Percentiles rank a stretch among this genome's conserved stretches.
These are phyloP conservation scores for Pythium oligandrum DNA, from an alignment of 352 stramenopile species.

Conservation along the genomic window DNA sequence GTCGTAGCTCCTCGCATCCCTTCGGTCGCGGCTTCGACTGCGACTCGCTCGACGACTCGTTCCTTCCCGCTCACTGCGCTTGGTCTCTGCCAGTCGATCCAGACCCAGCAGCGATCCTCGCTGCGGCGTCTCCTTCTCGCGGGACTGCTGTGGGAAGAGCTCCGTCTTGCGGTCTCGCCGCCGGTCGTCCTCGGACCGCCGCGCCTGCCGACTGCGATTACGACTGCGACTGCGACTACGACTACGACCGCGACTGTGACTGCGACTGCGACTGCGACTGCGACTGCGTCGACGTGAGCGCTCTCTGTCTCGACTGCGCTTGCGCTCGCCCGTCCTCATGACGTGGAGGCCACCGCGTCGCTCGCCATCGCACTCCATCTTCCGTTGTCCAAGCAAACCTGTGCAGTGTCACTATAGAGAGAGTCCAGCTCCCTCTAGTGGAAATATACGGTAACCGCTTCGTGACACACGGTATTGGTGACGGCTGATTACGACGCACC, in stretches of 20 bases:
- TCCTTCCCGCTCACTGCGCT: constrained; percentile 34
- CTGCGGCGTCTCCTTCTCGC: not conserved
- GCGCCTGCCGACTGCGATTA: constrained; percentile 12
- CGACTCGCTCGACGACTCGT: not conserved
- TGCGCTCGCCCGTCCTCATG: not conserved
- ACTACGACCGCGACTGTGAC: constrained; percentile 4
- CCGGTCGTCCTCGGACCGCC: not conserved
- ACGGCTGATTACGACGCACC: too few relatives aligned
- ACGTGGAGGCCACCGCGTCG: not conserved
- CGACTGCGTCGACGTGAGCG: constrained; percentile 8
- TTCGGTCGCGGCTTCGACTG: not conserved
- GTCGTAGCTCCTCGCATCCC: too few relatives aligned
- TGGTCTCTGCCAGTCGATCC: constrained; percentile 54
- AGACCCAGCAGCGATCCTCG: constrained; percentile 48
- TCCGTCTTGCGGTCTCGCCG: constrained; percentile 5
- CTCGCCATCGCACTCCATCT: not conserved
- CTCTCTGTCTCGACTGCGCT: not conserved
- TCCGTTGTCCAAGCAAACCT: too few relatives aligned
- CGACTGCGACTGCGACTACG: constrained; percentile 17
- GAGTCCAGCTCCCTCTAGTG: too few relatives aligned
- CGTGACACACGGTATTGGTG: too few relatives aligned
- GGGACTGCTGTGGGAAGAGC: constrained; percentile 23
- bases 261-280: constrained; percentile 6
- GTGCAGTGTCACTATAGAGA: too few relatives aligned
- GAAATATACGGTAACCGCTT: too few relatives aligned